Base-by-base conservation (phyloP, 2,329 filamentous ascomycete species). In the Chalaropsis ovoidea region DNA sequence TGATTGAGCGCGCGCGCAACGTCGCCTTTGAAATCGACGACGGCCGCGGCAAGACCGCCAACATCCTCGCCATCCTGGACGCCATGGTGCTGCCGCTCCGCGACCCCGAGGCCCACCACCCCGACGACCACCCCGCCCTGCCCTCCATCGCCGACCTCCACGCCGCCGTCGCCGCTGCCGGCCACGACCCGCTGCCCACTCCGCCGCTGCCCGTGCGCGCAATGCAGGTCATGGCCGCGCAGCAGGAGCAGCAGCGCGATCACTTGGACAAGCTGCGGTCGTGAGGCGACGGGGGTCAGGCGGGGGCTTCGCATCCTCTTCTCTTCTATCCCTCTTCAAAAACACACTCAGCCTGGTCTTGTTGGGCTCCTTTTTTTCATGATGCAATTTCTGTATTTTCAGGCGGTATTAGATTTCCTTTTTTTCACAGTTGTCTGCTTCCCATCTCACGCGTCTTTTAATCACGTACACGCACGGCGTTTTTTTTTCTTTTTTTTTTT, bases 51-150 rank as follows among this genome's bases (percentile, higher is more conserved):
- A 79, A 80, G 72, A 81, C 80, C 24, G 75, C 74, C 45, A 81
- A 82, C 22, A 80, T 90, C 15, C 80, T 86, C 68, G 81, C 78
- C 69, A 90, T 93, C 54, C 73, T 92, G 70, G 84, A 88, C 71
- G 86, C 81, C 75, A 85, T 92, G 77, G 80, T 71, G 13, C 65
- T 69, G 31, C 64, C 66, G 31, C 63, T 62, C 11, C 62, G 63
- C 2, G 62, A 2, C 3, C 24, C 62, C 11, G 43, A 54, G 2
- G 22, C n/a, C n/a, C 15, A 19, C 22, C 7, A 10, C 11, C 17
- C 17, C 19, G 47, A 17, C 19, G 47, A 5, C 47, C 22, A 8
- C 47, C n/a, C 24, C 22, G 11, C 19, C n/a, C 4, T 35, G 13
- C 22, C 27, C 31, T 24, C 15, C 17, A 17, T 56, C 31, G n/a